Percentiles rank a stretch among this genome's conserved stretches.
phyloP scores from a whole-genome alignment of 2,329 filamentous ascomycete genomes.

The Ceratocystis cacaofunesta region DNA sequence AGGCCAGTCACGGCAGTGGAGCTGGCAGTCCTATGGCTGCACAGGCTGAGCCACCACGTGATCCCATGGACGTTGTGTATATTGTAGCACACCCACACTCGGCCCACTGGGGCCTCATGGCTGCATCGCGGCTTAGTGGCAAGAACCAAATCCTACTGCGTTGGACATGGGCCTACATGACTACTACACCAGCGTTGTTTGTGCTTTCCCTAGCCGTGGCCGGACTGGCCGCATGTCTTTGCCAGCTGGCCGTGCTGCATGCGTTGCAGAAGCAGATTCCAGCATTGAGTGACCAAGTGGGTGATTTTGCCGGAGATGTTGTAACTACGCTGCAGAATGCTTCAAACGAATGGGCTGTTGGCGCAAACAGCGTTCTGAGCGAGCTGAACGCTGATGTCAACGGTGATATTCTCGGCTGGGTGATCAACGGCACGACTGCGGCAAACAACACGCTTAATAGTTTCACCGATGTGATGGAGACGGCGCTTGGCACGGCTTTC shows the following conservation, averaged over 20 bases:
- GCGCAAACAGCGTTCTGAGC: slow-evolving; percentile 58
- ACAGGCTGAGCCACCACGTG: slow-evolving; percentile 27
- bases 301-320: slow-evolving; percentile 64
- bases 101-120: slow-evolving; percentile 53
- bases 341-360: slow-evolving; percentile 60
- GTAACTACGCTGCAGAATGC: slow-evolving; percentile 56
- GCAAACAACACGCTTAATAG: slow-evolving; percentile 74
- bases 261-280: slow-evolving; percentile 63
- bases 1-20: slow-evolving; percentile 18
- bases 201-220: slow-evolving; percentile 69
- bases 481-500: slow-evolving; percentile 61
- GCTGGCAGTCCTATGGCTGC: background rate
- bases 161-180: slow-evolving; percentile 80
- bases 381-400: slow-evolving; percentile 68
- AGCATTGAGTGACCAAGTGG: slow-evolving; percentile 56
- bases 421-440: slow-evolving; percentile 65
- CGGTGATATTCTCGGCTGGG: slow-evolving; percentile 70
- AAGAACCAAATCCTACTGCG: slow-evolving; percentile 57
- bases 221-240: slow-evolving; percentile 67
- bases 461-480: slow-evolving; percentile 64
- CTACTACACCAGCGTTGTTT: slow-evolving; percentile 70
- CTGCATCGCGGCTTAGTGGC: slow-evolving; percentile 46
- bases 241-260: slow-evolving; percentile 64
- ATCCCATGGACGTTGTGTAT: slow-evolving; percentile 79
- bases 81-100: slow-evolving; percentile 71